Evolutionary conservation across 1,284 basidiomycete genomes (phyloP), one percentile per base, ranked within the genome.

Genomic region (Inonotus obliquus): DNA sequence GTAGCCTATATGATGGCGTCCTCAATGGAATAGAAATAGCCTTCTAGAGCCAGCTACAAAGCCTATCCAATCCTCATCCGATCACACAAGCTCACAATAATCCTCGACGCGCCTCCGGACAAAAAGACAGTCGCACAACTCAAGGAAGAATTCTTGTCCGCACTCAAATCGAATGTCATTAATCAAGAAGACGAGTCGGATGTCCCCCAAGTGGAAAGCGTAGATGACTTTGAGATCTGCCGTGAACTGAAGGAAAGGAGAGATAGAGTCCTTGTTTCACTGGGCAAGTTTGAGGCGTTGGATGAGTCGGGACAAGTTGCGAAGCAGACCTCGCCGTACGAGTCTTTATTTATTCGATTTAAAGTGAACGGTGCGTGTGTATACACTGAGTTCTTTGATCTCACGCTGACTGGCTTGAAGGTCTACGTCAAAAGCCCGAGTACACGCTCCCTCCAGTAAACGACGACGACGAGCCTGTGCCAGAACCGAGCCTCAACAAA

Each of bases 151-250:
- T 82, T 79, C 0, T 70, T 89, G 0, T 80, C 80, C 1, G 89
- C 88, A 11, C 75, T 91, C 17, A 72, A 74, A 13, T 78, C 83
- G 1, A 72, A 78, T 76, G 84, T 61, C 35, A 53, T 57, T 4
- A 62, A 58, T 19, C 37, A 14, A 25, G 57, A 39, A 25, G 71
- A 75, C 60, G 69, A 72, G 48, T 74, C 79, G 21, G 74, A 72
- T 9, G 69, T 85, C 1, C 85, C 85, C 0, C 68, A 66, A n/a
- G 74, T 83, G 11, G 60, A 67, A 11, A 73, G 69, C 41, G 70
- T 71, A 6, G 74, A 79, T 21, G 86, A 89, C 63, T 90, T 92
- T 69, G 87, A 89, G 67, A 70, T 91, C 29, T 86, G 83, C 62
- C 77, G 77, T 25, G 76, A 74, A 6, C 66, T 79, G 47, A 82